phyloP scores from a whole-genome alignment of 352 stramenopile genomes.

The Pythium coloratum region DNA sequence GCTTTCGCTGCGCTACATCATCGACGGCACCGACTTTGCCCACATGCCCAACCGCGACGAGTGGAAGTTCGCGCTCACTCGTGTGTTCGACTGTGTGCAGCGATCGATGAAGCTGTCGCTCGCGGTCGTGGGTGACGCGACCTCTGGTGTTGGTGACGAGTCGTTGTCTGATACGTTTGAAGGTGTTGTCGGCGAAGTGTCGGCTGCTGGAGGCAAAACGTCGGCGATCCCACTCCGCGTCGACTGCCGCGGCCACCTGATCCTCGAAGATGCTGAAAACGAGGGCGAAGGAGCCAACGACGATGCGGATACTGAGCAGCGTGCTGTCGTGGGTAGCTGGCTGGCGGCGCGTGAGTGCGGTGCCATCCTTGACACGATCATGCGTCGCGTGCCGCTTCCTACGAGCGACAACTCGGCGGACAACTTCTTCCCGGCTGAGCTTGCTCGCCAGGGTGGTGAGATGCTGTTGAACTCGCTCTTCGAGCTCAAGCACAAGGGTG shows the following conservation, averaged over 20 bases:
- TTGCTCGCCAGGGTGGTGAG: constrained; percentile 60
- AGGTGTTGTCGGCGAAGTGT: constrained; percentile 68
- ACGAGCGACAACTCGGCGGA: constrained; percentile 6
- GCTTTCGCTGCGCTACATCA: constrained; percentile 71
- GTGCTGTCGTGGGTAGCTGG: constrained; percentile 85
- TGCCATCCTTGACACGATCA: constrained; percentile 73
- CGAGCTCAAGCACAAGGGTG: constrained; percentile 88
- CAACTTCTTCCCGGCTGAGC: constrained; percentile 50
- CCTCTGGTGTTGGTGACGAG: constrained; percentile 60
- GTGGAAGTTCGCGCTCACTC: constrained; percentile 47
- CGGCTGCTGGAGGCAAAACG: constrained; percentile 46
- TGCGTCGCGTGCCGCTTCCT: constrained; percentile 60
- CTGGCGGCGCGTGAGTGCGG: constrained; percentile 82
- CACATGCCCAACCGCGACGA: constrained; percentile 29
- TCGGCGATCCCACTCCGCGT: constrained; percentile 60
- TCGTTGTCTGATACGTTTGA: constrained; percentile 62
- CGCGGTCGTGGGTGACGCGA: constrained; percentile 73
- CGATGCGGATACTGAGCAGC: constrained; percentile 60
- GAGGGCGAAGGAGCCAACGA: constrained; percentile 39
- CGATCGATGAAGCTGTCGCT: constrained; percentile 65
- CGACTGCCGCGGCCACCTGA: constrained; percentile 79
- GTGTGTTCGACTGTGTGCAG: constrained; percentile 57
- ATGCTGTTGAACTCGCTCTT: constrained; percentile 82
- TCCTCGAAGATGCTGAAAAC: constrained; percentile 46
- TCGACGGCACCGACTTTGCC: constrained; percentile 61